Evolutionary conservation across 164 flowering plant species (phyloP).

Genomic region (Dillenia suffruticosa): DNA sequence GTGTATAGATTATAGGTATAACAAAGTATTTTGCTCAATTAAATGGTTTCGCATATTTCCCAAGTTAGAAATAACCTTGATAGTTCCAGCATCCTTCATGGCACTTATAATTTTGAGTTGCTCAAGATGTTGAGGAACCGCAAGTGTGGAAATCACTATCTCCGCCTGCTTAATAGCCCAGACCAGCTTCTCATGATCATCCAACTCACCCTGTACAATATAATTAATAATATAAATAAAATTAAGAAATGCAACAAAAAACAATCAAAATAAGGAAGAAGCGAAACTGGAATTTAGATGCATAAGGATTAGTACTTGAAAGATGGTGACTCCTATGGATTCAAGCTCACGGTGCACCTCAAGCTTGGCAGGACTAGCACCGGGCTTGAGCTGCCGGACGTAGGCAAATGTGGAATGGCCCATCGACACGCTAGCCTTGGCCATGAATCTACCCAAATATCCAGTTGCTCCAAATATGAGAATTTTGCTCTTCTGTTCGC

Average conservation of each 20-base stretch:
- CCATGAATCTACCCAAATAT: slow-evolving; percentile 31
- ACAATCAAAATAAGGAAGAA: not conserved
- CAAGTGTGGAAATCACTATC: slow-evolving; percentile 32
- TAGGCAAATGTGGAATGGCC: slow-evolving; percentile 39
- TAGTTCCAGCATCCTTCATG: slow-evolving; percentile 35
- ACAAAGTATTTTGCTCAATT: too few relatives aligned
- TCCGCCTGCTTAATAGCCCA: slow-evolving; percentile 21
- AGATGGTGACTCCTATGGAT: slow-evolving; percentile 26
- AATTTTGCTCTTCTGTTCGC: slow-evolving; percentile 18
- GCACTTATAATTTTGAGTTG: slow-evolving; percentile 39
- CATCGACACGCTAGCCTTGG: slow-evolving; percentile 26
- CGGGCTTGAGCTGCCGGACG: slow-evolving; percentile 18
- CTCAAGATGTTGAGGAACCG: slow-evolving; percentile 28
- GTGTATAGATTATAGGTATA: not conserved
- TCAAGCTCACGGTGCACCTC: slow-evolving; percentile 14
- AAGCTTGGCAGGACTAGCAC: slow-evolving; percentile 12
- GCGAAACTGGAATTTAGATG: not conserved
- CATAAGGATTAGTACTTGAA: slow-evolving; percentile 13
- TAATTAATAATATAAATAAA: not conserved
- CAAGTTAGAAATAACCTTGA: slow-evolving; percentile 23
- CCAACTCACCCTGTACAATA: slow-evolving; percentile 22
- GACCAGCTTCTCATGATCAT: slow-evolving; percentile 32
- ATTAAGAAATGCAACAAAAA: not conserved
- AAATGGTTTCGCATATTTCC: too few relatives aligned
- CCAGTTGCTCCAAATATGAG: slow-evolving; percentile 44